Evolutionary conservation across 345 rosid genomes (phyloP).

Genomic region (Salix arbutifolia): DNA sequence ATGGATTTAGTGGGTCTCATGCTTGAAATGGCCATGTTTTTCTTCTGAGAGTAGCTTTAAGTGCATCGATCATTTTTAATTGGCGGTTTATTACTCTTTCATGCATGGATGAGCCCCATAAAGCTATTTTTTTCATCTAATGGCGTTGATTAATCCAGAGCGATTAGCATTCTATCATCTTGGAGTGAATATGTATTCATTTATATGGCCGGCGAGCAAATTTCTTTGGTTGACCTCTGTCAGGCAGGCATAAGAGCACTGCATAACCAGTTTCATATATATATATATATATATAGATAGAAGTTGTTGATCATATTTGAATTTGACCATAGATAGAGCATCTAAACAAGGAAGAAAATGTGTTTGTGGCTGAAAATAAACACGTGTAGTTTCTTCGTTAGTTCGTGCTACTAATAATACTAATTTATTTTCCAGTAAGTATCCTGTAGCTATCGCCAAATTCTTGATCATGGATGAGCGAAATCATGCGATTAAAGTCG

Average conservation of each 20-base stretch:
- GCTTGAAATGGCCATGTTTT: not conserved
- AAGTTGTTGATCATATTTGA: too few species aligned
- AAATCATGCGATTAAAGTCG: too few species aligned
- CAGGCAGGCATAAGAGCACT: not conserved
- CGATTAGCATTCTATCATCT: not conserved
- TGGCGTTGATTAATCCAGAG: not conserved
- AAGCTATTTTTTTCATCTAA: not conserved
- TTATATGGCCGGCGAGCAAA: not conserved
- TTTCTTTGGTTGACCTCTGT: not conserved
- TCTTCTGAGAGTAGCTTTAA: not conserved
- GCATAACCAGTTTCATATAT: not conserved
- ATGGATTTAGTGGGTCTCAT: too few species aligned
- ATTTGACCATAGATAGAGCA: too few species aligned
- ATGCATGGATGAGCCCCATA: not conserved
- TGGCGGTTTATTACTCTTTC: not conserved
- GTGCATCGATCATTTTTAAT: not conserved
- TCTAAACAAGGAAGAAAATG: too few species aligned
- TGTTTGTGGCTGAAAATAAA: too few species aligned
- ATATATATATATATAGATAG: too few species aligned
- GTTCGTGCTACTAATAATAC: too few species aligned
- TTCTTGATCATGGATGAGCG: not conserved
- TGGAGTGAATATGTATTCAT: not conserved
- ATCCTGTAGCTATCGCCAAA: not conserved
- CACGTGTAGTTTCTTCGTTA: too few species aligned
- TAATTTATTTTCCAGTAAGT: not conserved